phyloP scores from a whole-genome alignment of 768 basidiomycete genomes.

The Psilocybe subaeruginosa region DNA sequence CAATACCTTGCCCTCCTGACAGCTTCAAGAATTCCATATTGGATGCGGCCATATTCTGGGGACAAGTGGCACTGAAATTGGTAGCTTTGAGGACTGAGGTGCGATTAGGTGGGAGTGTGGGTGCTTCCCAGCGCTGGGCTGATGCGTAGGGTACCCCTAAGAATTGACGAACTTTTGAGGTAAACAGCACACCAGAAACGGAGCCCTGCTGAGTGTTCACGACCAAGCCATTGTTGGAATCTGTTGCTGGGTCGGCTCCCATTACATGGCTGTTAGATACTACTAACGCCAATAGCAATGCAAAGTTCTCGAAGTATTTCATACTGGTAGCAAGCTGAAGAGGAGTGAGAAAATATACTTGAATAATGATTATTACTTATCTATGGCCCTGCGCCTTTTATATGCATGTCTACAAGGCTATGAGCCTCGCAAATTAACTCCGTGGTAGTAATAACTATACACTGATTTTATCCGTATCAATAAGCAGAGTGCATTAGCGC shows the following conservation, averaged over 20 bases:
- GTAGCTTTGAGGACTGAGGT: constrained; percentile 21
- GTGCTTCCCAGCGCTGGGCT: constrained; percentile 27
- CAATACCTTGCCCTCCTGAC: constrained; percentile 20
- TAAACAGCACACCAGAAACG: constrained; percentile 27
- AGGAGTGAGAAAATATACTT: neutral
- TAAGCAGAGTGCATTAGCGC: too few species aligned
- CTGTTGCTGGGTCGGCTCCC: too few species aligned
- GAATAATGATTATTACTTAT: too few species aligned
- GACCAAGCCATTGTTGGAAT: constrained; percentile 16
- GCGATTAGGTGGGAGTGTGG: constrained; percentile 21
- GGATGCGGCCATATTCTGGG: constrained; percentile 20
- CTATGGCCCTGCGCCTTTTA: too few species aligned
- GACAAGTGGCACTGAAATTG: constrained; percentile 29
- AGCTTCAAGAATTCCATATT: constrained; percentile 22
- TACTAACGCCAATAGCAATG: neutral
- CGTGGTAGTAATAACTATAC: too few species aligned
- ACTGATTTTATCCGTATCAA: too few species aligned
- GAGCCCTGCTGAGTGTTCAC: constrained; percentile 31
- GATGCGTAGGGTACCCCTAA: constrained; percentile 34
- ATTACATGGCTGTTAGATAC: neutral
- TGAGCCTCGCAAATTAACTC: too few species aligned
- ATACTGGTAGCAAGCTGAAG: neutral
- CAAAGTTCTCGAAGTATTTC: neutral
- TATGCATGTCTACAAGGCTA: too few species aligned
- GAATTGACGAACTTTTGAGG: constrained; percentile 31